A percentile compares a stretch with the other conserved stretches of the same genome.
Conservation (phyloP, 2,329 filamentous ascomycete genomes). For the Byssoonygena ceratinophila region DNA sequence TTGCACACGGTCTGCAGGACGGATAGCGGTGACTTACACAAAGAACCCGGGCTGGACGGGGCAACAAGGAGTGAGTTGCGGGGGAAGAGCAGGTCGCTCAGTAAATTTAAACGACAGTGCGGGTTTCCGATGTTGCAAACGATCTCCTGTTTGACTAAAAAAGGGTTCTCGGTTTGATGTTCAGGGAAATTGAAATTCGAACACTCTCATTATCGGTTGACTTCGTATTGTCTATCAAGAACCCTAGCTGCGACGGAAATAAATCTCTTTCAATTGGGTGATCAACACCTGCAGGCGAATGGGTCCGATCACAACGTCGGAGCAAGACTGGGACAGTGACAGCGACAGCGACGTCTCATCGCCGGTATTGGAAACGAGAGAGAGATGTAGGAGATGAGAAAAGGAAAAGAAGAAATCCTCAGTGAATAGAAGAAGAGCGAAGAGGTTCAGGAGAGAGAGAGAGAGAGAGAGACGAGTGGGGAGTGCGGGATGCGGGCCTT, state of each 20-base stretch:
- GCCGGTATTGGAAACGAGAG: not conserved
- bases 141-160: not conserved
- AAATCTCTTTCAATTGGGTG: not conserved
- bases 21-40: slow-evolving; percentile 9
- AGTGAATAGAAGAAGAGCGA: not conserved
- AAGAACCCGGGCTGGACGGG: not conserved
- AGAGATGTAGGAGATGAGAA: not conserved
- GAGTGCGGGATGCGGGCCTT: not conserved
- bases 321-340: not conserved
- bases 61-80: not conserved
- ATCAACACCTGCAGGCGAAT: not conserved
- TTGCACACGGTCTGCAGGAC: slow-evolving; percentile 3
- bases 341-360: not conserved
- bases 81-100: not conserved
- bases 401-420: not conserved
- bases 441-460: not conserved
- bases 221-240: not conserved
- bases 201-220: not conserved
- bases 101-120: not conserved
- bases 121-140: not conserved
- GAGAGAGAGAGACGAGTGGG: not conserved
- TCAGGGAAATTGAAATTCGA: not conserved
- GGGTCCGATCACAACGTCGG: not conserved
- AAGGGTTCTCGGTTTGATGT: not conserved
- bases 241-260: not conserved